Base-by-base conservation (phyloP, 1,284 basidiomycete species). In the Coniferiporia weirii region DNA sequence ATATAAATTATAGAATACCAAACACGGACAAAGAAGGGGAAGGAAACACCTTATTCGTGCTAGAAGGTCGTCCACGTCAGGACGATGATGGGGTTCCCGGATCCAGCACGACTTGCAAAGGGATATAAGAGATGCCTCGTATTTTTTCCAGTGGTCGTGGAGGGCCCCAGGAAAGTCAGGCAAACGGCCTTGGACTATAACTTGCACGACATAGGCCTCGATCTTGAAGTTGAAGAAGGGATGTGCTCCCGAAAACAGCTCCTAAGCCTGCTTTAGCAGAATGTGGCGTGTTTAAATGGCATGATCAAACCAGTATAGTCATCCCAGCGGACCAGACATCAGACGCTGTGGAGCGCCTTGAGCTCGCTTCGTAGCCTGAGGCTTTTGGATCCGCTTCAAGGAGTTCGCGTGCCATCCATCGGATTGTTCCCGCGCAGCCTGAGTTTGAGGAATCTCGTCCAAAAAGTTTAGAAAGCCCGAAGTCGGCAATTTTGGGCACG, bases 351-450 rank as follows among this genome's bases (percentile, higher is more conserved):
- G 52, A 48, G n/a, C 52, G 34, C 19, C 20, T 54, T 1, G 19
- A 32, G 27, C 56, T 51, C 20, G 32, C 10, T n/a, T n/a, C n/a
- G 10, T 19, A 4, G 15, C 38, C 56, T 2, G 36, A 15, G 1
- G n/a, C 15, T 34, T 8, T 7, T 5, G 19, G 10, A 17, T 54
- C 35, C 20, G 19, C 12, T 10, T 44, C 27, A 17, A 54, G 46
- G 4, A 59, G 34, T 40, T 59, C 58, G 15, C 19, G 44, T 15
- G 58, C 58, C 58, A 54, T 59, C 58, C 58, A 59, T 32, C 58
- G 44, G 20, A 50, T 10, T 32, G 52, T 54, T 10, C 52, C 58
- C n/a, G 15, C n/a, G 19, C 27, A 9, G 6, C 12, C 9, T 4
- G 53, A 54, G 12, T 20, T 27, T 19, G 58, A 50, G 12, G 49